A percentile compares a stretch with the other conserved stretches of the same genome.
Conservation (phyloP, 148 eudicot species). For the Rhododendron henanense region DNA sequence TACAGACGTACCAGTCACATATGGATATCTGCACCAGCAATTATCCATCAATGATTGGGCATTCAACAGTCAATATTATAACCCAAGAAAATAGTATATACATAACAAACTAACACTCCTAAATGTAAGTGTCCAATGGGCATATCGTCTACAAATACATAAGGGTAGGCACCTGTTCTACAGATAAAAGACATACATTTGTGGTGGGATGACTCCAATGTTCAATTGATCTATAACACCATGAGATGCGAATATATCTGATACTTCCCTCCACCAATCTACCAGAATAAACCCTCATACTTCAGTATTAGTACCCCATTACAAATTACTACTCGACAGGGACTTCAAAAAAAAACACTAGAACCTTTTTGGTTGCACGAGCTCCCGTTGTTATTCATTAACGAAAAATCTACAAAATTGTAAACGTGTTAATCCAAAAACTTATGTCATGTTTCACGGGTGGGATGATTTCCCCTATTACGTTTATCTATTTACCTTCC, state of each 20-base stretch:
- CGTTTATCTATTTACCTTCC: neutral
- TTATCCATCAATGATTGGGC: neutral
- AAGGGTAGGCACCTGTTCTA: neutral
- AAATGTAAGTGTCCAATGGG: neutral
- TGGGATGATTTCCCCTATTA: neutral
- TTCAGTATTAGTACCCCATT: neutral
- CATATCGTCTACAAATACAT: neutral
- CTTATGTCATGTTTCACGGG: neutral
- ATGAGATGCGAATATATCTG: neutral
- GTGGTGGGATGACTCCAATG: neutral
- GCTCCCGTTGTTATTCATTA: neutral
- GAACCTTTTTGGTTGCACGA: neutral
- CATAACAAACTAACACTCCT: neutral
- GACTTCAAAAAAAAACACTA: neutral
- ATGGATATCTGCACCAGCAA: conserved; percentile 55
- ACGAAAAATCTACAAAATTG: neutral
- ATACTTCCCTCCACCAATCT: neutral
- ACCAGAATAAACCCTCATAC: neutral
- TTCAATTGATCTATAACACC: neutral
- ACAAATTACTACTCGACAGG: neutral
- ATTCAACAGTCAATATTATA: neutral
- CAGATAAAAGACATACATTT: neutral
- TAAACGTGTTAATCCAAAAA: neutral
- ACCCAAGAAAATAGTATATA: neutral
- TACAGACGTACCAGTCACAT: conserved; percentile 89